These are phyloP conservation scores for Geosiphon pyriformis DNA, from an alignment of 192 early-diverging fungal genomes.

Conservation along the genomic window DNA sequence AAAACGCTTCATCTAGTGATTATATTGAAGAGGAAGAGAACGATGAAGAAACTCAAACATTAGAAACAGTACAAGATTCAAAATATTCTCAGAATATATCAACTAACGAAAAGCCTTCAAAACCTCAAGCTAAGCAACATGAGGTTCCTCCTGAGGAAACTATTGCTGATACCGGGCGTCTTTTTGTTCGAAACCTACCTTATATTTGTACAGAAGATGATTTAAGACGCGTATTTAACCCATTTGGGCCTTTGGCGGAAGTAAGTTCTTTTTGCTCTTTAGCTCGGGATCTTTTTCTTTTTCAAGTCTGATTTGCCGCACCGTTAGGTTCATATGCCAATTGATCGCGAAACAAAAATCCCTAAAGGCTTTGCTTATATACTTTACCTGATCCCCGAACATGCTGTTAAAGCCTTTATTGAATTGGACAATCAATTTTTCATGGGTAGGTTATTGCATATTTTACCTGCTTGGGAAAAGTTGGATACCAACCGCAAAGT, in stretches of 20 bases:
- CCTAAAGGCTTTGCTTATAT: conserved; percentile 93
- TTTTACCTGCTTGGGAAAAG: conserved; percentile 87
- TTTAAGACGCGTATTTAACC: conserved; percentile 71
- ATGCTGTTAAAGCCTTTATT: conserved; percentile 86
- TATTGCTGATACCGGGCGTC: conserved; percentile 90
- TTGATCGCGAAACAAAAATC: conserved; percentile 85
- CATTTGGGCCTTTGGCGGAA: conserved; percentile 88
- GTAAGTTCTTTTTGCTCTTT: conserved; percentile 26
- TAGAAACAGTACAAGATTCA: conserved; percentile 26
- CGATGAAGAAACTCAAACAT: conserved; percentile 3
- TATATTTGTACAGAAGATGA: conserved; percentile 89
- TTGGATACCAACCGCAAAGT: conserved; percentile 54
- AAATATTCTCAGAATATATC: neutral
- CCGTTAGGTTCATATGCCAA: conserved; percentile 80
- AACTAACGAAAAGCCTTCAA: conserved; percentile 3
- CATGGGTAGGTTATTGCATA: conserved; percentile 86
- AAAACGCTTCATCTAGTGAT: conserved; percentile 4
- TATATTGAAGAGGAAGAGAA: conserved; percentile 14
- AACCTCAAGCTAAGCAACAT: neutral
- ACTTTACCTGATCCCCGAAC: conserved; percentile 83
- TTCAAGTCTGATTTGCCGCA: neutral
- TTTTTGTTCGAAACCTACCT: conserved; percentile 91
- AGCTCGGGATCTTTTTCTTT: conserved; percentile 6
- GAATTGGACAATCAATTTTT: conserved; percentile 80
- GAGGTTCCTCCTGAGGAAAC: conserved; percentile 42